These are phyloP conservation scores for Hanseniaspora jakobsenii DNA, from an alignment of 805 yeast species.

Conservation along the genomic window DNA sequence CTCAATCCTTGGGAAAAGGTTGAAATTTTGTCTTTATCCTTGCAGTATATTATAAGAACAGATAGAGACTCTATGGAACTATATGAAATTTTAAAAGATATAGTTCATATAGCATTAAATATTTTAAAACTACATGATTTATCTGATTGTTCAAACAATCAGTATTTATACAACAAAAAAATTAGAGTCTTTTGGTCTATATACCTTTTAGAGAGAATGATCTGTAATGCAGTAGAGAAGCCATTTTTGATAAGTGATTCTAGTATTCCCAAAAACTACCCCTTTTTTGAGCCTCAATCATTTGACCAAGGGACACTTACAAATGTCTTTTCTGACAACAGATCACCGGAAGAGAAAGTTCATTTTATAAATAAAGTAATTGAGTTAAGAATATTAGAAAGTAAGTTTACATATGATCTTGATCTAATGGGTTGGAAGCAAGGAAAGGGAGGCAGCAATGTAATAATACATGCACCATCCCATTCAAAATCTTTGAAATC, in stretches of 20 bases:
- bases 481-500: slow-evolving; percentile 1
- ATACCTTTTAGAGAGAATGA: slow-evolving; percentile 49
- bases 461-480: neutral
- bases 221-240: slow-evolving; percentile 50
- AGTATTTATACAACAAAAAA: slow-evolving; percentile 29
- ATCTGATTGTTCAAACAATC: slow-evolving; percentile 21
- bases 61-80: slow-evolving; percentile 47
- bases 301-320: slow-evolving; percentile 19
- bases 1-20: slow-evolving; percentile 36
- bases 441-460: slow-evolving; percentile 15
- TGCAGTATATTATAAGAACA: slow-evolving; percentile 46
- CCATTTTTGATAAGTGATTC: slow-evolving; percentile 43
- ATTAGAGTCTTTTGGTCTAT: slow-evolving; percentile 54
- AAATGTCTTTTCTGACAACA: slow-evolving; percentile 16
- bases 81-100: slow-evolving; percentile 42
- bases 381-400: slow-evolving; percentile 46
- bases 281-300: slow-evolving; percentile 37
- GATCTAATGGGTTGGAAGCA: slow-evolving; percentile 29
- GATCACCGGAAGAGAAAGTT: slow-evolving; percentile 19
- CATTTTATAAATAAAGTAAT: slow-evolving; percentile 48
- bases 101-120: slow-evolving; percentile 35
- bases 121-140: slow-evolving; percentile 22
- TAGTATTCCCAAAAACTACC: slow-evolving; percentile 34
- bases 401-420: slow-evolving; percentile 44
- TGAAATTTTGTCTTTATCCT: slow-evolving; percentile 41